Conservation (phyloP, 2,329 filamentous ascomycete genomes). For the Metarhizium robertsii region DNA sequence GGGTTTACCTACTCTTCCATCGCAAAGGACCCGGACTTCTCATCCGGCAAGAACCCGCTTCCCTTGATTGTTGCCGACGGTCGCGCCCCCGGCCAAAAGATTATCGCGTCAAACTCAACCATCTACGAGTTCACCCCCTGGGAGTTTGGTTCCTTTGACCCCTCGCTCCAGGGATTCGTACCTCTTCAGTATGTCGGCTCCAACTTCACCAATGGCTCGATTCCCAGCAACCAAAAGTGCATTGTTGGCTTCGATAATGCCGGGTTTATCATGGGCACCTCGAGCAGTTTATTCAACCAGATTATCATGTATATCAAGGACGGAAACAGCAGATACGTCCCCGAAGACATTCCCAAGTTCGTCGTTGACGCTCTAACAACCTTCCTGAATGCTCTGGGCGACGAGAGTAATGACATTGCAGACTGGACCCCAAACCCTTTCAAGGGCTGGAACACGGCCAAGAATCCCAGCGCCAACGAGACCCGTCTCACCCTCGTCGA, state of each 20-base stretch:
- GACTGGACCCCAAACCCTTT: conserved; percentile 56
- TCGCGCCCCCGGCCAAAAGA: conserved; percentile 31
- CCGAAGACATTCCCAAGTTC: conserved; percentile 36
- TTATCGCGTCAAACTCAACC: conserved; percentile 45
- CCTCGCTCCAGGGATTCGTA: conserved; percentile 49
- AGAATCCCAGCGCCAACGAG: conserved; percentile 33
- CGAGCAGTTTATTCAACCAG: conserved; percentile 70
- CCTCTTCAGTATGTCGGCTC: conserved; percentile 52
- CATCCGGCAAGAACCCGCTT: conserved; percentile 32
- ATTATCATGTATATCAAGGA: conserved; percentile 57
- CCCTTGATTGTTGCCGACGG: conserved; percentile 41
- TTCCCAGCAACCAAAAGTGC: conserved; percentile 35
- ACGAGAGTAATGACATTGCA: conserved; percentile 64
- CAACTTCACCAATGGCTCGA: conserved; percentile 40
- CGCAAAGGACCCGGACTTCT: conserved; percentile 33
- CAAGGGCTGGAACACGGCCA: conserved; percentile 37
- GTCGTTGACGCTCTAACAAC: conserved; percentile 34
- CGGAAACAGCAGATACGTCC: conserved; percentile 33
- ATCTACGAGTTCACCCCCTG: conserved; percentile 58
- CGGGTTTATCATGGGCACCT: conserved; percentile 75
- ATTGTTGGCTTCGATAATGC: conserved; percentile 65
- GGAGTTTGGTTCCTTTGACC: conserved; percentile 58
- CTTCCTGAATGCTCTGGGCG: conserved; percentile 47
- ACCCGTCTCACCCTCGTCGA: conserved; percentile 64
- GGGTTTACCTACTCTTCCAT: conserved; percentile 73